These are phyloP conservation scores for Gamarada debralockiae DNA, from an alignment of 495 filamentous ascomycete genomes.

Conservation along the genomic window DNA sequence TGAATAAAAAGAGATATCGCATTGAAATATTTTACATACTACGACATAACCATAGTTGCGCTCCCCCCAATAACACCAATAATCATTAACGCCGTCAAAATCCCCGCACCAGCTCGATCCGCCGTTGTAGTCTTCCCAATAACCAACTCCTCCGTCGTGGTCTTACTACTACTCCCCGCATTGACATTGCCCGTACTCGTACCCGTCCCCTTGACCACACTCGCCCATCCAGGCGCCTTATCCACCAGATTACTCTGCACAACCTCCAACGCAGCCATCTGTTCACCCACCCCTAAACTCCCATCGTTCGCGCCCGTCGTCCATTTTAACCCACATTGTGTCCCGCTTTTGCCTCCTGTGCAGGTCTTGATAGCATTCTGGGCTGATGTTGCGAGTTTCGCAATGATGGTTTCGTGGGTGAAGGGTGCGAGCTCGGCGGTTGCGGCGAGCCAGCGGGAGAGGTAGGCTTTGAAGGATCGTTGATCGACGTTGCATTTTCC, in stretches of 20 bases:
- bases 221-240: conserved; percentile 25
- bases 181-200: conserved; percentile 68
- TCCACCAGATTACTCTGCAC: conserved; percentile 53
- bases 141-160: not conserved
- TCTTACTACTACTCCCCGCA: conserved; percentile 48
- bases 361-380: conserved; percentile 65
- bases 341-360: conserved; percentile 51
- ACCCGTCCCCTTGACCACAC: conserved; percentile 47
- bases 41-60: conserved; percentile 8
- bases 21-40: not conserved
- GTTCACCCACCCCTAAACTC: conserved; percentile 56
- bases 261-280: conserved; percentile 66
- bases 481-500: conserved; percentile 69
- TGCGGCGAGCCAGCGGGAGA: conserved; percentile 76
- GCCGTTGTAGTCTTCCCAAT: conserved; percentile 35
- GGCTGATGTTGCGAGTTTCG: conserved; percentile 58
- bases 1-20: too few species aligned
- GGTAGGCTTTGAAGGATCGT: conserved; percentile 81
- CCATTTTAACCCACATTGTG: conserved; percentile 71
- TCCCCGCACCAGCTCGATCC: conserved; percentile 57
- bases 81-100: conserved; percentile 51
- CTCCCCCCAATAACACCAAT: conserved; percentile 28
- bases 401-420: conserved; percentile 54
- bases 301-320: conserved; percentile 53
- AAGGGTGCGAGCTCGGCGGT: conserved; percentile 70